Conservation (phyloP, 805 yeast genomes). For the Saturnispora dispora region DNA sequence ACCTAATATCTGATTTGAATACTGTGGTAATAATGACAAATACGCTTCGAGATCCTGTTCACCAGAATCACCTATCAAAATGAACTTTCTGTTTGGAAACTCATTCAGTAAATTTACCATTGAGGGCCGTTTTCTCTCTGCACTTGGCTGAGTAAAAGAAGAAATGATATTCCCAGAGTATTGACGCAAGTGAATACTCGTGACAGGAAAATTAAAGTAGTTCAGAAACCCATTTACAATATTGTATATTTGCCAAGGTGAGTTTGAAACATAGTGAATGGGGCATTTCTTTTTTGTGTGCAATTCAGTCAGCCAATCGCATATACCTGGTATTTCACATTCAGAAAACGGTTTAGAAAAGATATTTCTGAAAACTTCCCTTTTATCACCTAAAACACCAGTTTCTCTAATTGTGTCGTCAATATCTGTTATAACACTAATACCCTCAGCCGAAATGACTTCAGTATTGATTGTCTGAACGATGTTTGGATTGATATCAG, state of each 20-base stretch:
- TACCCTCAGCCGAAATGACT: conserved; percentile 37
- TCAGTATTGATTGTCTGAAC: conserved; percentile 38
- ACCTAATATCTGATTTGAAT: conserved; percentile 58
- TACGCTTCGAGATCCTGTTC: conserved; percentile 94
- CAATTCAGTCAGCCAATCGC: conserved; percentile 60
- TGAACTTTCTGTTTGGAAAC: conserved; percentile 68
- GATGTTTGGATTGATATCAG: conserved; percentile 38
- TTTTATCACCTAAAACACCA: conserved; percentile 82
- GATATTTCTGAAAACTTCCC: conserved; percentile 71
- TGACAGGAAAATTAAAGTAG: conserved; percentile 54
- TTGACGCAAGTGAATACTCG: conserved; percentile 81
- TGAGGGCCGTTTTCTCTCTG: conserved; percentile 65
- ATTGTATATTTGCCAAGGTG: conserved; percentile 83
- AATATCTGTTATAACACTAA: conserved; percentile 78
- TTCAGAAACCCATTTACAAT: conserved; percentile 49
- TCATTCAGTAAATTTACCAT: conserved; percentile 57
- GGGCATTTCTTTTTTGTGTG: conserved; percentile 34
- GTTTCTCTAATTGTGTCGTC: conserved; percentile 92
- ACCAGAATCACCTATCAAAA: conserved; percentile 91
- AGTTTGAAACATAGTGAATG: conserved; percentile 88
- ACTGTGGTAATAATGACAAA: conserved; percentile 50
- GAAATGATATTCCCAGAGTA: conserved; percentile 76
- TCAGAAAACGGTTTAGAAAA: conserved; percentile 54
- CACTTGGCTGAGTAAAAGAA: conserved; percentile 79
- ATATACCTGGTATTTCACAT: conserved; percentile 70